A percentile compares a stretch with the other conserved stretches of the same genome.
phyloP scores from a whole-genome alignment of 805 yeast species.

The Osmozyma mogii region DNA sequence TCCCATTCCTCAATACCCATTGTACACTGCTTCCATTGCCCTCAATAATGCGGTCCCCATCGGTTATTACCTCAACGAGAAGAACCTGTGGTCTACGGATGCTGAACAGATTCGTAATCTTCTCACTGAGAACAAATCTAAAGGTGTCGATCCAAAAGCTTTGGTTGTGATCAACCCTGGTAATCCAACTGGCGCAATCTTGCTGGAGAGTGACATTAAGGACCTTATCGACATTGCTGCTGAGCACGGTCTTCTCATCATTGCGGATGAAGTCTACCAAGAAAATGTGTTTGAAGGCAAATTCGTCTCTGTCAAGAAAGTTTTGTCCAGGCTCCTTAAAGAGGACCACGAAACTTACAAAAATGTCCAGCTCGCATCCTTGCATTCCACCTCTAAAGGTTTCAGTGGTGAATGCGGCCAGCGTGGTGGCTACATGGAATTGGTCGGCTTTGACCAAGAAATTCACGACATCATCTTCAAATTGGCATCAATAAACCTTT shows the following conservation, averaged over 20 bases:
- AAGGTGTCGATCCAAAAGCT: constrained; percentile 62
- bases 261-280: constrained; percentile 98
- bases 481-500: constrained; percentile 82
- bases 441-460: constrained; percentile 69
- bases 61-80: constrained; percentile 82
- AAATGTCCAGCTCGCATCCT: constrained; percentile 80
- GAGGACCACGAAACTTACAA: constrained; percentile 48
- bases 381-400: constrained; percentile 98
- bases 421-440: constrained; percentile 98
- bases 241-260: constrained; percentile 71
- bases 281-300: constrained; percentile 79
- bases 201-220: constrained; percentile 56
- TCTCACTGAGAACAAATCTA: constrained; percentile 38
- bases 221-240: constrained; percentile 76
- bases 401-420: constrained; percentile 98
- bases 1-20: constrained; percentile 97
- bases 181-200: constrained; percentile 92
- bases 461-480: constrained; percentile 68
- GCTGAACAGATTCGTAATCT: constrained; percentile 52
- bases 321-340: constrained; percentile 55
- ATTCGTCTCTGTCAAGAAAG: constrained; percentile 79
- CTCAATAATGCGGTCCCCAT: constrained; percentile 75
- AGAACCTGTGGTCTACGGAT: constrained; percentile 76
- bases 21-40: constrained; percentile 91
- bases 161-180: constrained; percentile 96